Percentiles rank a stretch among this genome's conserved stretches.
Evolutionary conservation across 2,329 filamentous ascomycete species (phyloP).

Genomic region (Cladobotryum mycophilum): DNA sequence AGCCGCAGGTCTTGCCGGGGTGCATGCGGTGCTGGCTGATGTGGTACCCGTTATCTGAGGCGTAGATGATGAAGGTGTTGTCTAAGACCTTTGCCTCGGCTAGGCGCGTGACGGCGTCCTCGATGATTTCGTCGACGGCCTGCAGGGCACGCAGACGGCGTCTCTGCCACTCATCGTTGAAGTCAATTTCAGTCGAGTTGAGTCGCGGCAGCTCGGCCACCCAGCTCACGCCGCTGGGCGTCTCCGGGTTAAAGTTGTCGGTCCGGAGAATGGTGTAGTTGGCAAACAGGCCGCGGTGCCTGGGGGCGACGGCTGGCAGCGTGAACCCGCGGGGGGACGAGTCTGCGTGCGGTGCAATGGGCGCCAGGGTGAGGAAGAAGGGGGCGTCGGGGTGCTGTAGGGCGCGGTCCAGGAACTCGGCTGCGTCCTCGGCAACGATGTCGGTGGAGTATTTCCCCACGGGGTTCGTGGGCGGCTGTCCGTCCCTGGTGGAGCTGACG

Average conservation of each 20-base stretch:
- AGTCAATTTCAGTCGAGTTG: constrained; percentile 35
- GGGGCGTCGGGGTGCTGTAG: constrained; percentile 43
- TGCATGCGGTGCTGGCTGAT: constrained; percentile 53
- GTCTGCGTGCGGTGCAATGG: constrained; percentile 56
- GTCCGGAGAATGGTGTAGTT: constrained; percentile 55
- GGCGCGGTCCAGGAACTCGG: constrained; percentile 56
- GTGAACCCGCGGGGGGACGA: constrained; percentile 24
- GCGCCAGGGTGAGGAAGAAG: constrained; percentile 62
- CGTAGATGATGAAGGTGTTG: constrained; percentile 54
- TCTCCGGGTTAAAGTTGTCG: constrained; percentile 59
- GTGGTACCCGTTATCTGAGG: constrained; percentile 56
- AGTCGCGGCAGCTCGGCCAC: constrained; percentile 36
- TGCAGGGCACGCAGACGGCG: constrained; percentile 47
- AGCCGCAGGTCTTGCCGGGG: constrained; percentile 52
- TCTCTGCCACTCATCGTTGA: constrained; percentile 46
- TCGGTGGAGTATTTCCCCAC: constrained; percentile 42
- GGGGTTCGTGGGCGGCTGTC: constrained; percentile 22
- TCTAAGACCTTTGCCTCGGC: constrained; percentile 44
- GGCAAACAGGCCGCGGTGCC: constrained; percentile 57
- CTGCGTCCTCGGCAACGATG: constrained; percentile 52
- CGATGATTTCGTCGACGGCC: constrained; percentile 49
- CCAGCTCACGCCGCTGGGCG: constrained; percentile 39
- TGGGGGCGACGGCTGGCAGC: constrained; percentile 50
- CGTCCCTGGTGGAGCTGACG: constrained; percentile 29
- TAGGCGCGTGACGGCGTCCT: constrained; percentile 32